These are phyloP conservation scores for Cutaneotrichosporon sp. DNA, from an alignment of 1,284 basidiomycete genomes.

Conservation along the genomic window DNA sequence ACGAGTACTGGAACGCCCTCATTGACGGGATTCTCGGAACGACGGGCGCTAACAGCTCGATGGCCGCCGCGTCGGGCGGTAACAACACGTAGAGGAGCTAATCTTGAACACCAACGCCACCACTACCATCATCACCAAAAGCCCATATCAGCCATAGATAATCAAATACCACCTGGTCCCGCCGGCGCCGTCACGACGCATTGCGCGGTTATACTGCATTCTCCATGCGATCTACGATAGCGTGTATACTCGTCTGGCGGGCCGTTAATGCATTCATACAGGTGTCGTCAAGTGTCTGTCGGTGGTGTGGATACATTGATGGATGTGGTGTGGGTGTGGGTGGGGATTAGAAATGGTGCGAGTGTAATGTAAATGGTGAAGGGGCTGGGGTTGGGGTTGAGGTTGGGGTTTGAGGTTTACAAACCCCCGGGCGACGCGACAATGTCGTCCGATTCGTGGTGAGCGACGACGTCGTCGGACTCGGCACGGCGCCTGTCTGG, in stretches of 20 bases:
- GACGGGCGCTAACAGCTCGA: slow-evolving; percentile 3
- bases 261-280: slow-evolving; percentile 5
- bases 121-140: too few species aligned
- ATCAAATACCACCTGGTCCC: too few species aligned
- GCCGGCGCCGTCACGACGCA: neutral
- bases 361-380: neutral
- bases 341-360: neutral
- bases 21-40: slow-evolving; percentile 34
- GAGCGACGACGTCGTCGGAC: neutral
- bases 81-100: neutral
- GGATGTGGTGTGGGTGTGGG: neutral
- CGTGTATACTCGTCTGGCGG: neutral
- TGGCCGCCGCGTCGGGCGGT: neutral
- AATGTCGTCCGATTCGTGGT: neutral
- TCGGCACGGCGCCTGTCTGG: neutral
- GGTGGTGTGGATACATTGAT: neutral
- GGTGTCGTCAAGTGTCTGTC: neutral
- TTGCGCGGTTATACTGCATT: too few species aligned
- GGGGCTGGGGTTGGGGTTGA: neutral
- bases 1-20: slow-evolving; percentile 48
- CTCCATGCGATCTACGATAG: neutral
- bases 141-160: too few species aligned
- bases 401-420: neutral
- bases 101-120: too few species aligned
- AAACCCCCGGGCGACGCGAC: neutral